Base-by-base conservation (phyloP, 2,329 filamentous ascomycete species). In the Fusarium sterilihyphosum region DNA sequence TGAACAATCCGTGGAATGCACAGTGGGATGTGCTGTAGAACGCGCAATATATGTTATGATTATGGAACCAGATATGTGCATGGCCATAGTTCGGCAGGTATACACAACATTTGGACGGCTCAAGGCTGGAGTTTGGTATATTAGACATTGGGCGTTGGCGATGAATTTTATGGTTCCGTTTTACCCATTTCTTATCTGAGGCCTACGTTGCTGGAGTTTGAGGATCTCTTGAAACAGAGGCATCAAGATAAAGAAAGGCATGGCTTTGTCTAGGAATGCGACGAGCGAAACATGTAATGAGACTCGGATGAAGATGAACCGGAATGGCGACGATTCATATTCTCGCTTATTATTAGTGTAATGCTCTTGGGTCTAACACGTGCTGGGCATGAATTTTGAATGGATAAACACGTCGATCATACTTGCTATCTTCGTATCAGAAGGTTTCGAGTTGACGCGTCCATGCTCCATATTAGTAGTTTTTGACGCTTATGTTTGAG, bases 1-100 rank as follows among this genome's bases (percentile, higher is more conserved):
- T 85, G 33, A 89, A 87, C 63, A 85, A 87, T 77, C 88, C 88
- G 33, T 91, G 88, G 88, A 81, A 84, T 47, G 81, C 77, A 49
- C 79, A 80, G 64, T 85, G 84, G 84, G 84, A 84, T 70, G 77
- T 78, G 41, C 66, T 83, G 43, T 82, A 74, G 70, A 58, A 37
- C 46, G 47, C 43, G 60, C 46, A 65, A 65, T 62, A 62, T 24
- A 26, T 54, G 29, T 68, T 53, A 74, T 50, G 72, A 73, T 67
- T 57, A 61, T 63, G 63, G 49, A 46, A 52, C 60, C 52, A 50
- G 64, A 59, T 68, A 53, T 64, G 65, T 47, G 54, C 40, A 74
- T 72, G 60, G 63, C 44, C 56, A 49, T 61, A 29, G 56, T 69
- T 62, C 38, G 43, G 54, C 52, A 56, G 52, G 53, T 53, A 54